Percentiles rank a stretch among this genome's conserved stretches.
phyloP scores from a whole-genome alignment of 441 rosid species.

The Pelargonium fulgidum region DNA sequence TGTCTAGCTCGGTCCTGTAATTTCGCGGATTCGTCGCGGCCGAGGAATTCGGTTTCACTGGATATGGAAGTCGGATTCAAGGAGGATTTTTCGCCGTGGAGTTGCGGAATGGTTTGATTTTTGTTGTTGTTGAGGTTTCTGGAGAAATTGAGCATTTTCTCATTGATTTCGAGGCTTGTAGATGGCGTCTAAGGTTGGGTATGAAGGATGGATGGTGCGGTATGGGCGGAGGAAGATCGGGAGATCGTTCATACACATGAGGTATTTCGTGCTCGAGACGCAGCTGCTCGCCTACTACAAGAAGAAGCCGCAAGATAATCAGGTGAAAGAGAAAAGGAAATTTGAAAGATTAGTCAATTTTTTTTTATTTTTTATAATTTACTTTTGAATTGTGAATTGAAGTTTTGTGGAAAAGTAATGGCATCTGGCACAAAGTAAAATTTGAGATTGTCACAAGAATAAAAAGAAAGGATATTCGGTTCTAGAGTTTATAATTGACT shows the following conservation, averaged over 20 bases:
- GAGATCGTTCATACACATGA: conserved; percentile 88
- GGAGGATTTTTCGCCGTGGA: background rate
- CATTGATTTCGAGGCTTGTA: conserved; percentile 12
- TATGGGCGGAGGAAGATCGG: conserved; percentile 97
- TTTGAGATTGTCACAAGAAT: no score
- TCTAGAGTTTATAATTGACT: no score
- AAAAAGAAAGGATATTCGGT: no score
- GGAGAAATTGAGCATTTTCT: conserved; percentile 1
- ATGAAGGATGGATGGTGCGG: conserved; percentile 99
- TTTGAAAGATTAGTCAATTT: no score
- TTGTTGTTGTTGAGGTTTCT: background rate
- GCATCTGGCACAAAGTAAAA: no score
- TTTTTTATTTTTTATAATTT: background rate
- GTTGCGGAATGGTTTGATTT: no score
- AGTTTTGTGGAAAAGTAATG: background rate
- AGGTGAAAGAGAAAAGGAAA: conserved; percentile 33
- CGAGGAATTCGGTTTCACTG: background rate
- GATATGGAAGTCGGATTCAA: conserved; percentile 1
- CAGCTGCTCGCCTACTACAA: conserved; percentile 94
- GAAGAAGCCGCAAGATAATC: conserved; percentile 88
- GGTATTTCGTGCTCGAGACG: conserved; percentile 85
- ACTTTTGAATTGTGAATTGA: background rate
- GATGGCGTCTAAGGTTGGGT: conserved; percentile 72
- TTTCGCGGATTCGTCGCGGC: conserved; percentile 2
- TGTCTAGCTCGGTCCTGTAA: background rate